phyloP scores from a whole-genome alignment of 495 filamentous ascomycete species.

The Aspergillus biplanus region DNA sequence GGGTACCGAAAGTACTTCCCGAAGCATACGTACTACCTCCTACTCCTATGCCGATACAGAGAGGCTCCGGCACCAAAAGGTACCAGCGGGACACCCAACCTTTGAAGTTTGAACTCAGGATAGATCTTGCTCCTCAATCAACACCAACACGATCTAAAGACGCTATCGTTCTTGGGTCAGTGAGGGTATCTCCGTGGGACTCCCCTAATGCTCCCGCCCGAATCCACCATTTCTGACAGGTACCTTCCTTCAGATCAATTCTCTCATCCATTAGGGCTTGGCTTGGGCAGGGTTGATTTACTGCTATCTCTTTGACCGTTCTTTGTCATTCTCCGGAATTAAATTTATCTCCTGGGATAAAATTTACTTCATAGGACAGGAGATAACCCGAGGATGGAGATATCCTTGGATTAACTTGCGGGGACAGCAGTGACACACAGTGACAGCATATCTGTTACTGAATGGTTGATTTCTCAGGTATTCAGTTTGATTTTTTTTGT shows the following conservation, averaged over 20 bases:
- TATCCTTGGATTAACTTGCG: neutral
- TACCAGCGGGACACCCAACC: neutral
- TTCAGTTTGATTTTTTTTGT: neutral
- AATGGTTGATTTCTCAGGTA: neutral
- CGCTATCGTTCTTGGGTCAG: constrained; percentile 2
- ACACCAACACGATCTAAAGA: constrained; percentile 1
- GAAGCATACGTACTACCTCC: too few species aligned
- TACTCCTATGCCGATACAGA: neutral
- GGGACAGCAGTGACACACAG: neutral
- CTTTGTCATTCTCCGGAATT: constrained; percentile 7
- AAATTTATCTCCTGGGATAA: neutral
- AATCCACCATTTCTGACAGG: constrained; percentile 18
- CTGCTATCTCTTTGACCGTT: constrained; percentile 6
- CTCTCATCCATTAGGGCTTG: constrained; percentile 12
- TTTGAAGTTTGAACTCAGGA: neutral
- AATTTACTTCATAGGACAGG: neutral
- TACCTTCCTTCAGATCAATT: constrained; percentile 11
- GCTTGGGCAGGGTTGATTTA: constrained; percentile 3
- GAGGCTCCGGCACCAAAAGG: neutral
- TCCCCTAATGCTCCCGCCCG: neutral
- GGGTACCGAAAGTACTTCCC: too few species aligned
- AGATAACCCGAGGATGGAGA: constrained; percentile 2
- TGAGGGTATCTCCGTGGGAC: constrained; percentile 10
- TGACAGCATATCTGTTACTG: neutral
- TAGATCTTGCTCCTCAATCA: neutral